Base-by-base conservation (phyloP, 352 stramenopile genomes). In the Globisporangium recalcitrans region DNA sequence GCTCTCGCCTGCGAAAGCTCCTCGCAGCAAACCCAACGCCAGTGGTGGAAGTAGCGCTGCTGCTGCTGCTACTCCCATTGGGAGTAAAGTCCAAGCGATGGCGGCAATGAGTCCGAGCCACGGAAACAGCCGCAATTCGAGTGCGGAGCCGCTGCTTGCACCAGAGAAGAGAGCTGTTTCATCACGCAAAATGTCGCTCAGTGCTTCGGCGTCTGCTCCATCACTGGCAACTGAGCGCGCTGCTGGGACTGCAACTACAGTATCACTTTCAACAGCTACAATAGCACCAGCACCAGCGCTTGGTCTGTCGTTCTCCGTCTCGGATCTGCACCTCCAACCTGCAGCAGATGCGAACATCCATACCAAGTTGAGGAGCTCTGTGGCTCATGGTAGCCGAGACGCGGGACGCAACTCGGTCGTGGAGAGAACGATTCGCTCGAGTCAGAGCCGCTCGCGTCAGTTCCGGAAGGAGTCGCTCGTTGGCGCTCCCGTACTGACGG, bases 381-480 rank as follows among this genome's bases (percentile, higher is more conserved):
- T 49, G 42, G 26, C 19, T 13, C 24, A 4, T 4, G 44, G 36
- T 1, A 34, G 26, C 27, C 27, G 51, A 24, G 62, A 58, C 14
- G 24, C 22, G 7, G 44, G 44, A 3, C 64, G 47, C n/a, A 31
- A 63, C 22, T 68, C 59, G 47, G 13, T 59, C 1, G 21, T 70
- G 6, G 58, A 64, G 19, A 46, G 48, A 3, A 29, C 38, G 13
- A 26, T 63, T 13, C 24, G 65, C 4, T 29, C 57, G 10, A 55
- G 40, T 21, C 59, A 49, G 29, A 52, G 11, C 58, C 64, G 21
- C 47, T 55, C 24, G 5, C 64, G 49, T 5, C 71, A 56, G 9
- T 56, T 59, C 49, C 69, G 46, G 10, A 67, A 60, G 44, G 70
- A 81, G 8, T 74, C 75, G 2, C 65, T 73, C 0, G 80, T 87